These are phyloP conservation scores for Silene uniflora DNA, from an alignment of 148 eudicot species.

Conservation along the genomic window DNA sequence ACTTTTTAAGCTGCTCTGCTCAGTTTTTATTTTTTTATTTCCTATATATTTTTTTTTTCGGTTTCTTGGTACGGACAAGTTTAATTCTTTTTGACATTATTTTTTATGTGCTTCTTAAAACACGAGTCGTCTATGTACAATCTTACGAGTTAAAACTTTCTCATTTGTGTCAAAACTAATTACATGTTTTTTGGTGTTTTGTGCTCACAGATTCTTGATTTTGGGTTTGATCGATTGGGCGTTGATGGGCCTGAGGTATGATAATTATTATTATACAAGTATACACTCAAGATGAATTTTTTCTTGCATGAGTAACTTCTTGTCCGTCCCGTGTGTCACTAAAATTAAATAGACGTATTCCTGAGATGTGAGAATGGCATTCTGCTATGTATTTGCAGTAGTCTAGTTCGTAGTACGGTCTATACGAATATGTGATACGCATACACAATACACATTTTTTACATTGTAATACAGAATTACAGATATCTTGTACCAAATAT, in stretches of 20 bases:
- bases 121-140: neutral
- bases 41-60: too few relatives aligned
- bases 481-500: too few relatives aligned
- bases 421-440: too few relatives aligned
- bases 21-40: neutral
- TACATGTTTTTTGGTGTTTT: neutral
- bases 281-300: neutral
- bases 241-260: conserved; percentile 74
- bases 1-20: neutral
- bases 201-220: conserved; percentile 77
- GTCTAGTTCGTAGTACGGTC: neutral
- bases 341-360: neutral
- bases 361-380: neutral
- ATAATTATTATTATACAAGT: conserved; percentile 5
- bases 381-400: neutral
- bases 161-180: conserved; percentile 1
- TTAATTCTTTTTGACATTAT: neutral
- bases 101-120: neutral
- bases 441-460: too few relatives aligned
- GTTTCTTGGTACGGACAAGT: neutral
- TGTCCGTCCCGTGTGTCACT: neutral
- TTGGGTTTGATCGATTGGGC: conserved; percentile 93
- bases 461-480: too few relatives aligned
- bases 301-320: neutral
- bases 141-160: neutral